Evolutionary conservation across 2,329 filamentous ascomycete genomes (phyloP), one percentile per base, ranked within the genome.

Genomic region (Xylaria sp.): DNA sequence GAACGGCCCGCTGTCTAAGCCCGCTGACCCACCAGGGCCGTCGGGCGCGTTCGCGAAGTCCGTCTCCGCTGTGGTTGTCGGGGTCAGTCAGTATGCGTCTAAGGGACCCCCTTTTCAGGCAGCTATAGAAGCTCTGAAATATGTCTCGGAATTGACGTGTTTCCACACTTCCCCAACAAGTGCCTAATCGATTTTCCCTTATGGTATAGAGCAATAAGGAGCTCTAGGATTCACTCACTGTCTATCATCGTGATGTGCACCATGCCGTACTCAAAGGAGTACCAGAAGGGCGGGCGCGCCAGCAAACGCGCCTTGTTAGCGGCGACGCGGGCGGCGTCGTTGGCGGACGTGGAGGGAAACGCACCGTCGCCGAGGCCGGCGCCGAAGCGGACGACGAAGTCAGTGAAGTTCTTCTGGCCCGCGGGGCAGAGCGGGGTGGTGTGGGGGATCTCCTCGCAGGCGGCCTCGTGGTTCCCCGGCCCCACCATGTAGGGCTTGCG

Each of bases 401-500:
- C 82, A 3, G 81, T 85, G 65, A 85, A 86, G 68, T 86, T 86
- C 59, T 73, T 77, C 64, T 86, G 82, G 5, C 82, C 82, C 1
- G 72, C 68, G 0, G 77, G 76, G 59, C 80, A 83, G 1, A 77
- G 60, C 6, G 62, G 61, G 5, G 66, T 67, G 9, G 68, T 68
- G 50, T 66, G 63, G 1, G 71, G 68, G 8, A 79, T 63, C 63
- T 80, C 76, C 52, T 72, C 63, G 63, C 82, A 85, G 40, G 72
- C 69, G 1, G 82, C 81, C 64, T 86, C 83, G 65, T 86, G 83
- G 66, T 86, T 86, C 0, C 83, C 83, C 0, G 81, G 81, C 17
- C 73, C 74, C 6, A 75, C 76, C 79, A 82, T 82, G 72, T 85
- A 86, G 0, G 75, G 70, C 66, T 84, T 84, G 43, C 77, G 75